These are phyloP conservation scores for Saccharomyces mikatae DNA, from an alignment of 805 yeast genomes.

Conservation along the genomic window DNA sequence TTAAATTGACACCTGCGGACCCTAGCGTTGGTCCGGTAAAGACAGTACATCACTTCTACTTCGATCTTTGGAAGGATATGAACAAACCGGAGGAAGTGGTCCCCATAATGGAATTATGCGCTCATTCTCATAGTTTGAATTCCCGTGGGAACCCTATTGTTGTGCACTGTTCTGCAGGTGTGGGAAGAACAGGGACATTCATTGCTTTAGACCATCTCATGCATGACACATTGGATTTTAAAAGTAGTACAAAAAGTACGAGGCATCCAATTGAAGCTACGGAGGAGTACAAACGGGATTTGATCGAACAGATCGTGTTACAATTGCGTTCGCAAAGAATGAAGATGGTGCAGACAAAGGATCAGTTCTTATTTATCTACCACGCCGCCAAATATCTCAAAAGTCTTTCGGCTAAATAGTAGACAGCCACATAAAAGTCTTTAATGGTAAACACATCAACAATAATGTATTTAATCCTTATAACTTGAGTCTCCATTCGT, in stretches of 20 bases:
- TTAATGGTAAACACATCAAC: constrained; percentile 10
- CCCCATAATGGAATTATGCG: constrained; percentile 28
- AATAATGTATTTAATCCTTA: constrained; percentile 22
- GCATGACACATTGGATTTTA: constrained; percentile 24
- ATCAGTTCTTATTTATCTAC: constrained; percentile 29
- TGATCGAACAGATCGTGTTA: constrained; percentile 28
- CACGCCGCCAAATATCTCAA: constrained; percentile 25
- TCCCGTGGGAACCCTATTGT: constrained; percentile 42
- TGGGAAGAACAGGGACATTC: constrained; percentile 92
- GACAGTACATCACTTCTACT: constrained; percentile 55
- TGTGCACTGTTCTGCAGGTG: constrained; percentile 95
- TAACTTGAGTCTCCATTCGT: background rate
- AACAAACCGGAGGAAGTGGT: constrained; percentile 44
- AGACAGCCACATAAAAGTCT: background rate
- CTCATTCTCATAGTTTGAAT: constrained; percentile 26
- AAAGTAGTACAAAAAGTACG: background rate
- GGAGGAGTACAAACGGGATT: constrained; percentile 21
- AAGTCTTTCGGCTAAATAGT: constrained; percentile 4
- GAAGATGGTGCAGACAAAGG: constrained; percentile 31
- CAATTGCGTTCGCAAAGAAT: constrained; percentile 30
- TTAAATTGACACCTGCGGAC: constrained; percentile 14
- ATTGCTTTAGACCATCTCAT: constrained; percentile 40
- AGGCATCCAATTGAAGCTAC: background rate
- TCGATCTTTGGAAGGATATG: constrained; percentile 79
- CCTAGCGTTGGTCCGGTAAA: constrained; percentile 35